A percentile compares a stretch with the other conserved stretches of the same genome.
These are phyloP conservation scores for Alternaria viburni DNA, from an alignment of 2,329 filamentous ascomycete genomes.

Conservation along the genomic window DNA sequence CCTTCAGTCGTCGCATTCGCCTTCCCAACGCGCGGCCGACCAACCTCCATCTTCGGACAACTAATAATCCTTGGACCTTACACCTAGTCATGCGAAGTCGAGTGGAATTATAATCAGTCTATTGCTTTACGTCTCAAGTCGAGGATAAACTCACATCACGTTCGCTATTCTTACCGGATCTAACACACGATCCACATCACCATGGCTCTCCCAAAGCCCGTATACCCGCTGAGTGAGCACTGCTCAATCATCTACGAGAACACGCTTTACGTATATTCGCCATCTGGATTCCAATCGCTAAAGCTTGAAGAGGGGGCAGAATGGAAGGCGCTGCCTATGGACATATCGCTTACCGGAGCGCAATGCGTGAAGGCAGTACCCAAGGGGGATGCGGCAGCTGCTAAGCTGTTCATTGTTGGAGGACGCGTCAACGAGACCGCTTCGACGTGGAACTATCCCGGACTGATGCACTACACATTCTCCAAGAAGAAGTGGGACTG, in stretches of 20 bases:
- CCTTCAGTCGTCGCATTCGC: slow-evolving; percentile 3
- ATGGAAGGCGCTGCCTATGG: slow-evolving; percentile 72
- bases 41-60: not conserved
- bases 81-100: slow-evolving; percentile 41
- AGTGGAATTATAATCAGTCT: slow-evolving; percentile 26
- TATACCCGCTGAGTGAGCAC: slow-evolving; percentile 72
- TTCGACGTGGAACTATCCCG: slow-evolving; percentile 64
- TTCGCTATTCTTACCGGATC: slow-evolving; percentile 21
- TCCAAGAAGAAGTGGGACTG: slow-evolving; percentile 64
- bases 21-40: not conserved
- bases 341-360: slow-evolving; percentile 74
- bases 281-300: slow-evolving; percentile 76
- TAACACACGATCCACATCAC: slow-evolving; percentile 19
- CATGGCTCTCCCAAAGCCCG: slow-evolving; percentile 77
- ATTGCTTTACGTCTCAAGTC: slow-evolving; percentile 24
- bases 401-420: slow-evolving; percentile 81
- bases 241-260: slow-evolving; percentile 84
- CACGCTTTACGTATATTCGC: slow-evolving; percentile 83
- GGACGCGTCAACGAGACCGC: slow-evolving; percentile 57
- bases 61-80: slow-evolving; percentile 2
- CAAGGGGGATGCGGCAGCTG: slow-evolving; percentile 60
- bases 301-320: slow-evolving; percentile 69
- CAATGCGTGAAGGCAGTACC: slow-evolving; percentile 76
- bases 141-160: slow-evolving; percentile 23
- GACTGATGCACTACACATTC: slow-evolving; percentile 74